A percentile compares a stretch with the other conserved stretches of the same genome.
These are phyloP conservation scores for Lobosporangium transversale DNA, from an alignment of 192 early-diverging fungal species.

Conservation along the genomic window DNA sequence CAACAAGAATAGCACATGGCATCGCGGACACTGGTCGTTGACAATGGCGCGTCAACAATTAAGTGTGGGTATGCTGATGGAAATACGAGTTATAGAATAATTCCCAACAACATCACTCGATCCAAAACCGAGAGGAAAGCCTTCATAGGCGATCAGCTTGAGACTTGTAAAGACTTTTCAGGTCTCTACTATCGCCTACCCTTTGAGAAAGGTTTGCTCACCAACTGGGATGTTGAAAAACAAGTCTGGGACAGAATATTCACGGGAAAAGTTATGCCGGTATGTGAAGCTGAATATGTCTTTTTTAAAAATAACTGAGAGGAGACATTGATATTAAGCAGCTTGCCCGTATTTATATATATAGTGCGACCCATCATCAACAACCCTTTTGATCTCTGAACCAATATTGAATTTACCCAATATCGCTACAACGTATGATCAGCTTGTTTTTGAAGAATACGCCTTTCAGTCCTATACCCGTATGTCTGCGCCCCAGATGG, in stretches of 20 bases:
- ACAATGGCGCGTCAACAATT: conserved; percentile 50
- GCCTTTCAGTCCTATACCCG: conserved; percentile 67
- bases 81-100: conserved; percentile 31
- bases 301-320: too few relatives aligned
- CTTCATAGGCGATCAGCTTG: conserved; percentile 77
- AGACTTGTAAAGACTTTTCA: conserved; percentile 71
- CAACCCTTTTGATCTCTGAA: conserved; percentile 75
- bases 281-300: conserved; percentile 38
- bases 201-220: conserved; percentile 85
- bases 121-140: conserved; percentile 62
- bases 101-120: conserved; percentile 71
- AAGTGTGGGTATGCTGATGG: conserved; percentile 44
- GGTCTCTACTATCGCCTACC: conserved; percentile 77
- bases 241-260: conserved; percentile 84
- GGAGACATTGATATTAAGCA: too few relatives aligned
- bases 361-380: conserved; percentile 68
- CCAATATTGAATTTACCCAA: conserved; percentile 83
- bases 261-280: conserved; percentile 68
- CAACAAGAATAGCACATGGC: too few relatives aligned
- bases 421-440: conserved; percentile 77
- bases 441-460: conserved; percentile 89
- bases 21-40: conserved; percentile 40
- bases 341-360: too few relatives aligned
- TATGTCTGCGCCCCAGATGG: conserved; percentile 58
- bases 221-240: conserved; percentile 81